Conservation (phyloP, 192 early-diverging fungal species). For the Coemansia sp. region DNA sequence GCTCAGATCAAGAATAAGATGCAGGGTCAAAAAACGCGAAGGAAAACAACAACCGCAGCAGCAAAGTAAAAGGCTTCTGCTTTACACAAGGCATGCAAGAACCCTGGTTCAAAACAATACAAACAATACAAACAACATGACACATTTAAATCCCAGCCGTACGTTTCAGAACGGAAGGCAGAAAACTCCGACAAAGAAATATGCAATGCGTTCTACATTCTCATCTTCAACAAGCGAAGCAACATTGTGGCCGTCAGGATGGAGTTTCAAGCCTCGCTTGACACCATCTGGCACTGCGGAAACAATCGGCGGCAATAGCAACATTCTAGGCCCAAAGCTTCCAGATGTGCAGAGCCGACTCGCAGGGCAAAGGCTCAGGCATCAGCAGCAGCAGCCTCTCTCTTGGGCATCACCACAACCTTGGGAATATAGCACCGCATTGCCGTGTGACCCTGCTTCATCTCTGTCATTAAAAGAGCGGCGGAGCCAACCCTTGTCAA, state of each 20-base stretch:
- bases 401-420: neutral
- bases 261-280: neutral
- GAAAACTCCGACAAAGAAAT: neutral
- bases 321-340: neutral
- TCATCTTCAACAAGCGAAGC: constrained; percentile 3
- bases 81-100: neutral
- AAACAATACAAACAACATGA: neutral
- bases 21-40: neutral
- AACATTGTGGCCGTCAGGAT: constrained; percentile 9
- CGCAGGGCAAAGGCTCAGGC: neutral
- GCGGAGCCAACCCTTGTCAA: neutral
- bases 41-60: neutral
- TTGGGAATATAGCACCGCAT: neutral
- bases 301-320: neutral
- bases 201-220: constrained; percentile 1
- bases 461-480: neutral
- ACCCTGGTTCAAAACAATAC: neutral
- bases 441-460: neutral
- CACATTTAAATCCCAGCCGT: neutral
- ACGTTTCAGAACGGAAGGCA: neutral
- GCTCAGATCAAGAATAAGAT: neutral
- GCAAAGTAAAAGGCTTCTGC: neutral
- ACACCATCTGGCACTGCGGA: neutral
- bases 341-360: neutral
- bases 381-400: neutral